Evolutionary conservation across 192 early-diverging fungal species (phyloP).

Genomic region (Mortierella hygrophila): DNA sequence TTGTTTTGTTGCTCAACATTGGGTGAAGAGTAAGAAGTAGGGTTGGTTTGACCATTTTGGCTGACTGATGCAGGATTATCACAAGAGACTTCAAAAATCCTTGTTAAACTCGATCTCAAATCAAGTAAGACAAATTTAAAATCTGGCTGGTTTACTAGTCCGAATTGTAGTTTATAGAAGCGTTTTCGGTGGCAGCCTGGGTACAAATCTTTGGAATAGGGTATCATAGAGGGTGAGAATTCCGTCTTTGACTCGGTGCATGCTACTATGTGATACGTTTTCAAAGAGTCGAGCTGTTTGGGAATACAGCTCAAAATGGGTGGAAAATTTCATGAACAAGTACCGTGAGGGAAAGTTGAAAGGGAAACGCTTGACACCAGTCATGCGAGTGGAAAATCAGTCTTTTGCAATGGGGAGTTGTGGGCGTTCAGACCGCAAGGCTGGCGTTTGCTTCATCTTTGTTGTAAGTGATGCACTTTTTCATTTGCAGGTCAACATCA

Average conservation of each 20-base stretch:
- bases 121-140: constrained; percentile 76
- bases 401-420: too few species aligned
- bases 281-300: constrained; percentile 83
- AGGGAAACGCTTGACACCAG: too few species aligned
- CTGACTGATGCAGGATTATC: constrained; percentile 31
- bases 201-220: constrained; percentile 76
- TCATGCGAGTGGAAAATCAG: too few species aligned
- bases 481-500: constrained; percentile 67
- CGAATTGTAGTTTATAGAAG: constrained; percentile 76
- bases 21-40: neutral
- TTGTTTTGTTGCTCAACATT: neutral
- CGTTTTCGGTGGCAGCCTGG: constrained; percentile 56
- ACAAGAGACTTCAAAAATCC: neutral
- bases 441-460: constrained; percentile 49
- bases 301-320: constrained; percentile 82
- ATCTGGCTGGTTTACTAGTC: constrained; percentile 61
- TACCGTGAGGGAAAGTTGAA: constrained; percentile 81
- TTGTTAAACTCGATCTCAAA: constrained; percentile 63
- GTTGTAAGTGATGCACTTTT: constrained; percentile 61
- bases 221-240: constrained; percentile 83
- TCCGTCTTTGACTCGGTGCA: constrained; percentile 63
- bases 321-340: constrained; percentile 88
- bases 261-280: constrained; percentile 64
- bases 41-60: neutral
- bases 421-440: constrained; percentile 39